These are phyloP conservation scores for Yamadazyma atlantica DNA, from an alignment of 1,139 yeast genomes.

Conservation along the genomic window DNA sequence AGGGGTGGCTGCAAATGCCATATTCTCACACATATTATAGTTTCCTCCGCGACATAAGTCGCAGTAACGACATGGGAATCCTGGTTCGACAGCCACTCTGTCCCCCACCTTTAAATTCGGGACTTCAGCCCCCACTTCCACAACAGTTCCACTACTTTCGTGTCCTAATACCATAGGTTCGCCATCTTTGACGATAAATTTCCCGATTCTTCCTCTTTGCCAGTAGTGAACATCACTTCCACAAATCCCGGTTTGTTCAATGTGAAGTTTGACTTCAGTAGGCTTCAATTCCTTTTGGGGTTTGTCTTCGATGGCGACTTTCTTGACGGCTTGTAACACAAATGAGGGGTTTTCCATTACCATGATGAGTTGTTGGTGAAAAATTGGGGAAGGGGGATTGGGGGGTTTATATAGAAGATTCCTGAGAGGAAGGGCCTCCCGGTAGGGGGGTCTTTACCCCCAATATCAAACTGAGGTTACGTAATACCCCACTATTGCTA, in stretches of 20 bases:
- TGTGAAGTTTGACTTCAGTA: constrained; percentile 13
- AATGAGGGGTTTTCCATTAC: constrained; percentile 52
- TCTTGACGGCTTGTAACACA: constrained; percentile 57
- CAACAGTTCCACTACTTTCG: constrained; percentile 72
- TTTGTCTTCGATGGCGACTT: constrained; percentile 59
- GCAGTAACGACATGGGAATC: constrained; percentile 74
- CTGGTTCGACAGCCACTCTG: constrained; percentile 73
- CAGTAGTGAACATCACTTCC: constrained; percentile 88
- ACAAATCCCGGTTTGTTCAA: constrained; percentile 69
- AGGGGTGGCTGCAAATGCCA: constrained; percentile 89
- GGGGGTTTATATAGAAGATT: neutral
- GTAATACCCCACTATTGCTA: neutral
- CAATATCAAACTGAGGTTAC: too few species aligned
- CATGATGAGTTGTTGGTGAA: neutral
- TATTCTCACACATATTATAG: constrained; percentile 78
- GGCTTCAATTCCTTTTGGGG: constrained; percentile 39
- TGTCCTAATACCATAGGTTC: constrained; percentile 73
- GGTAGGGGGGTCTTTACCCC: too few species aligned
- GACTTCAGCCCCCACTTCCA: constrained; percentile 56
- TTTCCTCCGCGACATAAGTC: constrained; percentile 73
- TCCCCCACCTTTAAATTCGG: constrained; percentile 70
- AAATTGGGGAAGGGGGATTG: neutral
- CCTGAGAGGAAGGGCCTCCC: too few species aligned
- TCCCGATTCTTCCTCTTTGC: constrained; percentile 76
- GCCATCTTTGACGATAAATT: constrained; percentile 52